Percentiles rank a stretch among this genome's conserved stretches.
Conservation (phyloP, 768 basidiomycete genomes). For the Pisolithus marmoratus region DNA sequence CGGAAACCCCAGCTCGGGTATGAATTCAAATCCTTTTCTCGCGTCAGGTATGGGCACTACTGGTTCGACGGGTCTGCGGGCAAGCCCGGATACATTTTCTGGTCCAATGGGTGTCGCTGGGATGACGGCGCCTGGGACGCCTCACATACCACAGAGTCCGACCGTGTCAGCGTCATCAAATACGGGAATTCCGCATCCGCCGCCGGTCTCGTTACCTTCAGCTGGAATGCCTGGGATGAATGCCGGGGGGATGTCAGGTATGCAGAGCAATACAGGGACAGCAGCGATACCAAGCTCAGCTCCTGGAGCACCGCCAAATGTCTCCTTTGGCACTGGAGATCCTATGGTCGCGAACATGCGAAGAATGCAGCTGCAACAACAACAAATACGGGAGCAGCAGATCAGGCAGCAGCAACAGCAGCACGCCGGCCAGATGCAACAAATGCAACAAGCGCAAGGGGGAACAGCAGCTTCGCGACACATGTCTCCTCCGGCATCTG, state of each 20-base stretch:
- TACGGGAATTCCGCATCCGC: constrained; percentile 26
- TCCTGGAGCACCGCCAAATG: constrained; percentile 15
- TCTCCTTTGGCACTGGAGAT: constrained; percentile 28
- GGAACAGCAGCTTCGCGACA: constrained; percentile 21
- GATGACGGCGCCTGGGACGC: constrained; percentile 10
- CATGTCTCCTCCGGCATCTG: constrained; percentile 36
- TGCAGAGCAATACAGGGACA: neutral
- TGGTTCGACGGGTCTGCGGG: constrained; percentile 5
- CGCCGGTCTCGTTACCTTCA: constrained; percentile 1
- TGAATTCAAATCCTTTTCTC: neutral
- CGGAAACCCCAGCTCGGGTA: neutral
- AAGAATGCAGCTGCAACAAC: constrained; percentile 26
- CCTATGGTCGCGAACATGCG: constrained; percentile 2
- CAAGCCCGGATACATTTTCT: constrained; percentile 17
- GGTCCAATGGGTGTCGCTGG: constrained; percentile 14
- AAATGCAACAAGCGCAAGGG: constrained; percentile 17
- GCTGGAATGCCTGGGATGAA: neutral
- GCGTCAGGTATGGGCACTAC: neutral
- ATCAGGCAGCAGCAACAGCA: constrained; percentile 26
- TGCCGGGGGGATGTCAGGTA: too few species aligned
- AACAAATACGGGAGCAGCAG: constrained; percentile 33
- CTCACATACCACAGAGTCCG: constrained; percentile 23
- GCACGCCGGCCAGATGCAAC: constrained; percentile 27
- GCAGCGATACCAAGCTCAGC: neutral
- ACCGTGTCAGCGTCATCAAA: constrained; percentile 23